phyloP scores from a whole-genome alignment of 225 moss, liverwort and hornwort species.

The Anthoceros angustus region DNA sequence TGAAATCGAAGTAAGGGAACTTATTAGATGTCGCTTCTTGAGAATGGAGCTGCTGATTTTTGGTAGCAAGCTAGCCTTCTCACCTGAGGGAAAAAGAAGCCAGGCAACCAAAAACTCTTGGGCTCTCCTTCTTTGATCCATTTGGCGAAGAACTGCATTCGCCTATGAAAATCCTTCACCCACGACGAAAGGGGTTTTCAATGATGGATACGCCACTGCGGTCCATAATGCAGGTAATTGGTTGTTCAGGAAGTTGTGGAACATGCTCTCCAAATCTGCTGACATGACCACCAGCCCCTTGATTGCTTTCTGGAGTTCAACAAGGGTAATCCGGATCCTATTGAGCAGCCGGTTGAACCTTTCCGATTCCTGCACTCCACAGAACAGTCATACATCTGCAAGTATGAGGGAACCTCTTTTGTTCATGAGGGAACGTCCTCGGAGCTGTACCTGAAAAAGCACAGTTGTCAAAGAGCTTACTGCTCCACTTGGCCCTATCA shows the following conservation, averaged over 20 bases:
- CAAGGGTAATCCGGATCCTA: slow-evolving; percentile 52
- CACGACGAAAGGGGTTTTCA: slow-evolving; percentile 75
- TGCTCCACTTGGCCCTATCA: slow-evolving; percentile 50
- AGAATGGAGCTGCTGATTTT: background rate
- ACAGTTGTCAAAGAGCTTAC: slow-evolving; percentile 64
- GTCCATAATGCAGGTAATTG: slow-evolving; percentile 72
- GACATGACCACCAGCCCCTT: slow-evolving; percentile 96
- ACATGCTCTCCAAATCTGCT: slow-evolving; percentile 75
- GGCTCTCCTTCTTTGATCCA: slow-evolving; percentile 72
- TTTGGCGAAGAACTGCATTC: slow-evolving; percentile 49
- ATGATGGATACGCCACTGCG: slow-evolving; percentile 76
- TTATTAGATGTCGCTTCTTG: background rate
- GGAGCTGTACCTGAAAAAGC: slow-evolving; percentile 43
- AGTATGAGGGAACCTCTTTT: too few relatives aligned
- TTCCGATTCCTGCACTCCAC: slow-evolving; percentile 43
- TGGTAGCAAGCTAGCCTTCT: background rate
- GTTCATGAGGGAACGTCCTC: too few relatives aligned
- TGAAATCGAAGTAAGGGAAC: slow-evolving; percentile 5
- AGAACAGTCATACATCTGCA: background rate
- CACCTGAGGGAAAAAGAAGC: slow-evolving; percentile 91
- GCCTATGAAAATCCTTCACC: slow-evolving; percentile 68
- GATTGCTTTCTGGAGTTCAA: slow-evolving; percentile 71
- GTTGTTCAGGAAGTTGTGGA: slow-evolving; percentile 58
- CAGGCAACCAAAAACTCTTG: slow-evolving; percentile 58
- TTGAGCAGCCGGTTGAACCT: slow-evolving; percentile 55